These are phyloP conservation scores for Actinomortierella wolfii DNA, from an alignment of 371 early-diverging fungal genomes.

Conservation along the genomic window DNA sequence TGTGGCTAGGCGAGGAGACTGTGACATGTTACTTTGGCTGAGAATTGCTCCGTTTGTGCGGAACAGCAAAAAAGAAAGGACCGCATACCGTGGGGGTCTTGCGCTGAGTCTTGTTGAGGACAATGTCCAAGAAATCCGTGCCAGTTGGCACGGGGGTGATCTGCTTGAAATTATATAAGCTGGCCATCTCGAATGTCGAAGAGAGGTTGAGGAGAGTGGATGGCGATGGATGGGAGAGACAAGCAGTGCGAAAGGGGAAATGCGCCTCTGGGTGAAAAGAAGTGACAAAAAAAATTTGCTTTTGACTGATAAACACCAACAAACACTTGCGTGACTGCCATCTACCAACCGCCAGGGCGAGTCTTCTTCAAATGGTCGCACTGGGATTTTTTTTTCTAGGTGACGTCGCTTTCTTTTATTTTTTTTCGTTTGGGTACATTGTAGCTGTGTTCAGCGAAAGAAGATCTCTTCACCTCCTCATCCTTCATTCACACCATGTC, in stretches of 20 bases:
- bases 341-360: too few species aligned
- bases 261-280: background rate
- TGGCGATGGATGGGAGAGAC: too few species aligned
- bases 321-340: background rate
- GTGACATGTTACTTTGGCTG: too few species aligned
- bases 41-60: too few species aligned
- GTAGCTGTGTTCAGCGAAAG: background rate
- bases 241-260: background rate
- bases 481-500: background rate
- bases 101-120: conserved; percentile 98
- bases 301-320: too few species aligned
- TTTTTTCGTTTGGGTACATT: conserved; percentile 7
- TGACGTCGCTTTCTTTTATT: conserved; percentile 2
- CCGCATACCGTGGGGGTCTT: conserved; percentile 98
- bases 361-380: too few species aligned
- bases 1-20: too few species aligned
- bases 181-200: conserved; percentile 36
- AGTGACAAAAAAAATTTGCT: conserved; percentile 1
- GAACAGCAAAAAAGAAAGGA: too few species aligned
- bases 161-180: conserved; percentile 96
- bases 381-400: too few species aligned
- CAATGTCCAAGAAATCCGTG: conserved; percentile 97
- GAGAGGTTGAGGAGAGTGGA: conserved; percentile 3
- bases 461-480: conserved; percentile 2
- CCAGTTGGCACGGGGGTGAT: conserved; percentile 97